Evolutionary conservation across 371 early-diverging fungal genomes (phyloP), one percentile per base, ranked within the genome.

Genomic region (Mucor indicus): DNA sequence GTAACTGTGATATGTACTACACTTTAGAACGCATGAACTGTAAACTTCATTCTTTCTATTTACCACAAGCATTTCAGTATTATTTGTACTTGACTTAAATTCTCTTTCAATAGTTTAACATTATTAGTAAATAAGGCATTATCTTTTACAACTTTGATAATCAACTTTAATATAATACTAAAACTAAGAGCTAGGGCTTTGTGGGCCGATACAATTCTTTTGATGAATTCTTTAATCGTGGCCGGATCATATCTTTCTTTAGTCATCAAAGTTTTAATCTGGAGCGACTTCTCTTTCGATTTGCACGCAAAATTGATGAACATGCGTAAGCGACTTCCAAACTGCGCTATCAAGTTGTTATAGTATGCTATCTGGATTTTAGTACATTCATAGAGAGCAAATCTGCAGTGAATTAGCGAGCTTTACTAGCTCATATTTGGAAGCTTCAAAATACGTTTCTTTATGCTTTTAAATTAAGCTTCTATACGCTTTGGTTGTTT

Each of bases 71-170:
- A 39, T 24, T 39, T 39, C 24, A 39, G 40, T 39, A 39, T 39
- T 39, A 13, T 39, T 23, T 39, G 40, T 39, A 39, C 40, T 23
- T 39, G 40, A 39, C 40, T 39, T 39, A 39, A 39, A 21, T 39
- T 39, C 24, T 39, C 40, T 39, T 39, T 39, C 40, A 39, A 12
- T 39, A 39, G 40, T 39, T 39, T 39, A 39, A 39, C 40, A 39
- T 39, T 39, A 39, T 39, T 39, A 39, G 40, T 39, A 24, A 39
- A 24, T 39, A 39, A 39, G 23, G 12, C 40, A 39, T 39, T 39
- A 39, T 39, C 40, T 39, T 39, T 39, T 39, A 39, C 40, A 39
- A 39, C 40, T 39, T 39, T 39, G 40, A 12, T 39, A 39, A 39
- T 39, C 21, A 39, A 39, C 40, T 39, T 39, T 39, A 24, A 39